Evolutionary conservation across 257 asterid genomes (phyloP), one percentile per base, ranked within the genome.

Genomic region (Echites panduratus): DNA sequence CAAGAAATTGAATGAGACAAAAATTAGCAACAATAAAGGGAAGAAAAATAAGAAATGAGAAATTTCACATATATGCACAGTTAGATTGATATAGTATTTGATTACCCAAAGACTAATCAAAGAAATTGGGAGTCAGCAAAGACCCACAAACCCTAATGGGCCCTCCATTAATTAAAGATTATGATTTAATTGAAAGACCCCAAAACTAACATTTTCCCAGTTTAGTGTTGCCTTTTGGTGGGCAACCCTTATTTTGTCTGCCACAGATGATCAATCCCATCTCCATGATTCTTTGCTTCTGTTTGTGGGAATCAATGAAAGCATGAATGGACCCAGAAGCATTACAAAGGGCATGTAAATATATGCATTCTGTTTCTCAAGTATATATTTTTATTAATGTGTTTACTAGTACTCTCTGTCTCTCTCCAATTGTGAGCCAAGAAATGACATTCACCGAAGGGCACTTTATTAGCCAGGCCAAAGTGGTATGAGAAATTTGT

Each of bases 231-330:
- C 69, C 76, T 19, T 72, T 73, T 73, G 85, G 86, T 81, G 85
- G 87, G 82, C 74, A 78, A 67, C 82, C 74, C 75, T 77, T 64
- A 83, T 80, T 78, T 77, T 88, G 91, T 88, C 89, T 76, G 88
- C 91, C 95, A 86, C 82, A 73, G n/a, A 38, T 71, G 61, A 68
- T 80, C 38, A 82, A 68, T 77, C 16, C 17, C 69, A 38, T 64
- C 49, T 66, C 66, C 73, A 77, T 75, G 59, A 74, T 45, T 64
- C 49, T 13, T 82, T 62, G 72, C 26, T 4, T 80, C 76, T 53
- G 44, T 77, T 74, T 83, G 89, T 76, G 72, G 91, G 91, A 88
- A 86, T 83, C 88, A 82, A 78, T 2, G 82, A 75, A 62, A 81
- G 83, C 90, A 82, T 66, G 89, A 79, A 72, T 66, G 43, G 90